Percentiles rank a stretch among this genome's conserved stretches.
Conservation (phyloP, 2,329 filamentous ascomycete species). For the Alternaria atra region DNA sequence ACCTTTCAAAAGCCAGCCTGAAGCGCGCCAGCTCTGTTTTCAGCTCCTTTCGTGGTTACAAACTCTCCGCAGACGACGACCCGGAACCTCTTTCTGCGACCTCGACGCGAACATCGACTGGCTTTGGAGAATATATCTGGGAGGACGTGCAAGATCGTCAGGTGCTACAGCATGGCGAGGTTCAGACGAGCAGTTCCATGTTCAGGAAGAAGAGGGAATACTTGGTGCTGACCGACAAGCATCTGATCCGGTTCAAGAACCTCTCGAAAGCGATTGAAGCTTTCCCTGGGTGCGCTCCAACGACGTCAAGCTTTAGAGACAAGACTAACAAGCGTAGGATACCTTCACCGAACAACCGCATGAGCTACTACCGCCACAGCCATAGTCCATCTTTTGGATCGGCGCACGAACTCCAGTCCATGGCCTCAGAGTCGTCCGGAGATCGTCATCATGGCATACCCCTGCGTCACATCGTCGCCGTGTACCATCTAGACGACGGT, state of each 20-base stretch:
- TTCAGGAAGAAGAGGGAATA: conserved; percentile 78
- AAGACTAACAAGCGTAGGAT: conserved; percentile 37
- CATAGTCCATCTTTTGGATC: conserved; percentile 68
- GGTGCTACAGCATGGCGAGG: conserved; percentile 73
- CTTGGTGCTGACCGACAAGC: conserved; percentile 73
- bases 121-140: conserved; percentile 48
- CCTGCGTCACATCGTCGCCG: conserved; percentile 72
- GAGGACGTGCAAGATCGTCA: conserved; percentile 49
- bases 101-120: conserved; percentile 59
- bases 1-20: conserved; percentile 31
- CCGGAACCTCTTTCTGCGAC: conserved; percentile 56
- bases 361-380: conserved; percentile 62
- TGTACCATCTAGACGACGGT: conserved; percentile 73
- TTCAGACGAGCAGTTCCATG: conserved; percentile 74
- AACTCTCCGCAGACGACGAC: conserved; percentile 63
- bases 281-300: conserved; percentile 58
- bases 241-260: conserved; percentile 74
- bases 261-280: conserved; percentile 71
- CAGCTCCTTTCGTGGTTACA: conserved; percentile 65
- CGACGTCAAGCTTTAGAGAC: neutral
- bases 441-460: conserved; percentile 67
- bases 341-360: conserved; percentile 50
- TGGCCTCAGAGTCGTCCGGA: conserved; percentile 58
- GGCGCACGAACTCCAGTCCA: conserved; percentile 67
- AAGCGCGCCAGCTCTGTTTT: conserved; percentile 61